Evolutionary conservation across 352 stramenopile species (phyloP), one percentile per base, ranked within the genome.

Genomic region (Phytophthora melonis): DNA sequence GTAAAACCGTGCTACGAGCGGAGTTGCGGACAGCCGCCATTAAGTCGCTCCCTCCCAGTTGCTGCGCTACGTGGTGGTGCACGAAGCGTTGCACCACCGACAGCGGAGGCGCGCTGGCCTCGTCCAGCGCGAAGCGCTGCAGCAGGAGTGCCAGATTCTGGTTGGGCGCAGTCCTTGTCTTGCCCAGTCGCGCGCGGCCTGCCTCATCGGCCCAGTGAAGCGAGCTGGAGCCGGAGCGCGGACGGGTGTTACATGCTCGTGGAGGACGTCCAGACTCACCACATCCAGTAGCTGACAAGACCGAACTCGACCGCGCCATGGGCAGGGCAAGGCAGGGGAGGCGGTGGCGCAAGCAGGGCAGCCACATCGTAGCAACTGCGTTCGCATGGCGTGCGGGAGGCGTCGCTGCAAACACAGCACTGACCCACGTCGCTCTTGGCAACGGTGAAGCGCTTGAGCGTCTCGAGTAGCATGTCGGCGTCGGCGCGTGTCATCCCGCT

Each of bases 361-460:
- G 4, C 34, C 34, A 43, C 34, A 5, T 43, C 34, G 34, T 14
- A 64, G 45, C 0, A 59, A 10, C 25, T 52, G 66, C 36, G 49
- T 63, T n/a, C 66, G 25, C 66, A 73, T 58, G 5, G 49, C 10
- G 58, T 73, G 53, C 0, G 41, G 66, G 58, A 19, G 14, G 66
- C 21, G 19, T 58, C 50, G 10, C 21, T 64, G 19, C 34, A 1
- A 43, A 10, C 13, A 43, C 9, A 43, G 10, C 34, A 43, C 34
- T 8, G 34, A 9, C n/a, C n/a, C n/a, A n/a, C n/a, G n/a, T n/a
- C n/a, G n/a, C n/a, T n/a, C n/a, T n/a, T n/a, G n/a, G n/a, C n/a
- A n/a, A n/a, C n/a, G n/a, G n/a, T n/a, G n/a, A n/a, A n/a, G n/a
- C n/a, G n/a, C n/a, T n/a, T n/a, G n/a, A n/a, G n/a, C n/a, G n/a